Conservation (phyloP, 2,329 filamentous ascomycete species). For the Penicillium sp. region DNA sequence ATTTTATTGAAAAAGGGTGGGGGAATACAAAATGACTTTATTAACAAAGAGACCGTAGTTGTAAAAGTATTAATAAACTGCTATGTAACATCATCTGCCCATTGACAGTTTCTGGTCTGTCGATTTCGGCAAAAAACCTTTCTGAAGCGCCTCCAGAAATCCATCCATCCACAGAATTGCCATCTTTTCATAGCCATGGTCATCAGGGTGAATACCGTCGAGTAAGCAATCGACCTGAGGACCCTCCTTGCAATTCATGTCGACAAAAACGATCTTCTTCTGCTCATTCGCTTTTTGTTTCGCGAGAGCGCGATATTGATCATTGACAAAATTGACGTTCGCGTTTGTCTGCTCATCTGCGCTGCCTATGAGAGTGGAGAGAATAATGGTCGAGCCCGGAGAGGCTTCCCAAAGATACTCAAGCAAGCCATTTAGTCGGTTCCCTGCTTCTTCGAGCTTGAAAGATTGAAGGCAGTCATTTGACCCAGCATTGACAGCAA, state of each 20-base stretch:
- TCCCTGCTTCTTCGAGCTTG: conserved; percentile 26
- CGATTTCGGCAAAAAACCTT: neutral
- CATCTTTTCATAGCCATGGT: conserved; percentile 7
- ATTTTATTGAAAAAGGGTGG: too few relatives aligned
- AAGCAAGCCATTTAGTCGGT: conserved; percentile 43
- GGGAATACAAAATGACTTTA: too few relatives aligned
- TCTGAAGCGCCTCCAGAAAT: neutral
- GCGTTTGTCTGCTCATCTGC: conserved; percentile 24
- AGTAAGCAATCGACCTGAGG: neutral
- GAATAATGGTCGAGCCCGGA: conserved; percentile 40
- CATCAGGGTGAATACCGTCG: conserved; percentile 9
- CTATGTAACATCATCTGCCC: too few relatives aligned
- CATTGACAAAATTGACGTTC: conserved; percentile 40
- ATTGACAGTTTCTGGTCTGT: too few relatives aligned
- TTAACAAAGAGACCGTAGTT: too few relatives aligned
- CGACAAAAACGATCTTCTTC: conserved; percentile 44
- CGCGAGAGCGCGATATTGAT: conserved; percentile 36
- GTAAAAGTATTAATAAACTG: too few relatives aligned
- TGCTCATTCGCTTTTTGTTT: conserved; percentile 30
- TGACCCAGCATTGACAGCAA: conserved; percentile 51
- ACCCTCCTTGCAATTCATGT: conserved; percentile 38
- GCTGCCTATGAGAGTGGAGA: conserved; percentile 46
- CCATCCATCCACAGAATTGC: conserved; percentile 3
- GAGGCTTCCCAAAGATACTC: conserved; percentile 39
- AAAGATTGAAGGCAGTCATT: conserved; percentile 48